A percentile compares a stretch with the other conserved stretches of the same genome.
Evolutionary conservation across 257 asterid species (phyloP).

Genomic region (Salvia splendens): DNA sequence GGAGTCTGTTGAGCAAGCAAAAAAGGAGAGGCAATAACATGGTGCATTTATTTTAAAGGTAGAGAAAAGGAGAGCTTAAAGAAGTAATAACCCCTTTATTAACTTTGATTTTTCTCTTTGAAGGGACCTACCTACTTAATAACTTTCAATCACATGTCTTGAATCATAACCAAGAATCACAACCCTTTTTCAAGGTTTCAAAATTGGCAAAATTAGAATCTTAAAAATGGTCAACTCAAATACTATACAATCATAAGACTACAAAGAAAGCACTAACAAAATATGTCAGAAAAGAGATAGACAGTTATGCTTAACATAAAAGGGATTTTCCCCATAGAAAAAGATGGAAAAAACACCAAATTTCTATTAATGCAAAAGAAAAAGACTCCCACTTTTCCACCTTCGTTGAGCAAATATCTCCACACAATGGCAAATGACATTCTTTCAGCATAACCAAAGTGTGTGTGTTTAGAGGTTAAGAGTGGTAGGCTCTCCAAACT

Average conservation of each 20-base stretch:
- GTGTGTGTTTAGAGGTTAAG: background rate
- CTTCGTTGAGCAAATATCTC: slow-evolving; percentile 9
- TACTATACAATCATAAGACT: background rate
- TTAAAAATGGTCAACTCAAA: background rate
- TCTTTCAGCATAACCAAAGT: background rate
- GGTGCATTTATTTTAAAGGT: slow-evolving; percentile 14
- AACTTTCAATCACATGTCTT: background rate
- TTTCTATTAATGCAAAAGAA: background rate
- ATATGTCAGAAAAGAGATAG: slow-evolving; percentile 3
- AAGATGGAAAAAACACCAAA: slow-evolving; percentile 4
- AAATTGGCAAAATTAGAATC: background rate
- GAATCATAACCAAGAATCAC: slow-evolving; percentile 5
- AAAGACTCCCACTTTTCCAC: slow-evolving; percentile 9
- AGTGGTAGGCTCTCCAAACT: slow-evolving; percentile 25
- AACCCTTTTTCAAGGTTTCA: background rate
- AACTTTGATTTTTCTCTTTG: background rate
- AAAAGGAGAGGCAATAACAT: slow-evolving; percentile 4
- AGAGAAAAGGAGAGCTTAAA: slow-evolving; percentile 23
- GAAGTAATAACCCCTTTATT: background rate
- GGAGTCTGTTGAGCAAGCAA: too few relatives aligned
- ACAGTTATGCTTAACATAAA: slow-evolving; percentile 1
- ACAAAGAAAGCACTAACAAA: slow-evolving; percentile 14
- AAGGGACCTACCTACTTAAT: background rate
- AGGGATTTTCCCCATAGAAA: background rate
- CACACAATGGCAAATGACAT: background rate